Evolutionary conservation across 768 basidiomycete species (phyloP).

Genomic region (Agrocybe pediades): DNA sequence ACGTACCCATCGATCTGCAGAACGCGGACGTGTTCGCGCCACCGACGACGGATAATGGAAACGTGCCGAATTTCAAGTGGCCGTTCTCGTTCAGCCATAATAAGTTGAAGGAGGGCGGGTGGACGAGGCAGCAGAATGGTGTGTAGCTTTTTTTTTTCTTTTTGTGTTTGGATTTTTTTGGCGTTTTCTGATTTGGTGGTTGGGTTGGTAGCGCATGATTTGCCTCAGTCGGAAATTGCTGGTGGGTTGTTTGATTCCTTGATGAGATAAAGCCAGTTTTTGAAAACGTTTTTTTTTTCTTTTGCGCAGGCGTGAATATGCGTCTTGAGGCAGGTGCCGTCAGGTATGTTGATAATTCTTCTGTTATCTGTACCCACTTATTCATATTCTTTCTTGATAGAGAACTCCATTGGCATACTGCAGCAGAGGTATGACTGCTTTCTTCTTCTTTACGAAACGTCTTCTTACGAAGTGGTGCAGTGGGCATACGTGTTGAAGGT

Average conservation of each 20-base stretch:
- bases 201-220: constrained; percentile 34
- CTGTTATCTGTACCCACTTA: neutral
- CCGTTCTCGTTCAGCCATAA: constrained; percentile 63
- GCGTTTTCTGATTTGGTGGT: neutral
- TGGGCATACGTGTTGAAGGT: constrained; percentile 59
- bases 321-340: constrained; percentile 54
- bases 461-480: constrained; percentile 17
- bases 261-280: neutral
- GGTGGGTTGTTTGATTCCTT: constrained; percentile 20
- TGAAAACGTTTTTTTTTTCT: constrained; percentile 3
- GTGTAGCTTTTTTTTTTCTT: constrained; percentile 11
- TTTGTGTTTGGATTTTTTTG: neutral
- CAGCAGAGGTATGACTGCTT: constrained; percentile 37
- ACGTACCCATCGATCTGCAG: constrained; percentile 54
- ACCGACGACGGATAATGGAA: constrained; percentile 63
- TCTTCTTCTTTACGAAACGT: neutral
- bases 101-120: constrained; percentile 62
- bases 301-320: constrained; percentile 50
- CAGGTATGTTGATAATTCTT: constrained; percentile 29
- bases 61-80: constrained; percentile 61
- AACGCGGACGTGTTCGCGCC: constrained; percentile 61
- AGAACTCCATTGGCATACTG: constrained; percentile 61
- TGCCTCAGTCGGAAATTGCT: constrained; percentile 50
- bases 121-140: constrained; percentile 67
- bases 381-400: constrained; percentile 26